Percentiles rank a stretch among this genome's conserved stretches.
These are phyloP conservation scores for Populus deltoides DNA, from an alignment of 345 rosid genomes.

Conservation along the genomic window DNA sequence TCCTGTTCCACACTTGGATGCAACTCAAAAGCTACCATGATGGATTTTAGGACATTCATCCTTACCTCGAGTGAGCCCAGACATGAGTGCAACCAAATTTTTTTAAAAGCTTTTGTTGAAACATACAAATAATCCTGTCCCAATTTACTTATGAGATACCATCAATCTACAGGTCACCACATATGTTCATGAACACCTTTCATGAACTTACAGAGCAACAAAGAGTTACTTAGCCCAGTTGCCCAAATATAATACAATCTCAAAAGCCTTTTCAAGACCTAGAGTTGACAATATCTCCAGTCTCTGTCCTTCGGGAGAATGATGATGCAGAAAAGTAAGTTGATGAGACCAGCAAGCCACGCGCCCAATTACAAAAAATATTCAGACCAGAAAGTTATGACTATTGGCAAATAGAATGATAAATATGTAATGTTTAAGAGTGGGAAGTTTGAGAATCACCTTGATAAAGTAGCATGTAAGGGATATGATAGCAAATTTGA, in stretches of 20 bases:
- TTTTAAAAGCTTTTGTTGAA: not conserved
- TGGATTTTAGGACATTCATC: not conserved
- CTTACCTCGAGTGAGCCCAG: not conserved
- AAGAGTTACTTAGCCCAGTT: not conserved
- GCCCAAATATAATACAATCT: not conserved
- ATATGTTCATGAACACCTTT: not conserved
- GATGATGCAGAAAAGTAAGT: not conserved
- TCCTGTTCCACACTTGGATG: not conserved
- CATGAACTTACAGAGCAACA: not conserved
- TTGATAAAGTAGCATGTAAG: constrained; percentile 54
- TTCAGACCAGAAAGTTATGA: not conserved
- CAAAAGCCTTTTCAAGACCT: not conserved
- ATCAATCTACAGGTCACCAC: not conserved
- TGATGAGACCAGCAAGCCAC: not conserved
- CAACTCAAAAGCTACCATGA: not conserved
- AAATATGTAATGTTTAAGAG: not conserved
- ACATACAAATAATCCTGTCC: not conserved
- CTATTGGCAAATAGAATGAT: not conserved
- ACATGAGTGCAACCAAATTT: too few relatives aligned
- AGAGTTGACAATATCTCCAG: not conserved
- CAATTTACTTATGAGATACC: not conserved
- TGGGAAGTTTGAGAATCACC: constrained; percentile 41
- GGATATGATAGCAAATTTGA: constrained; percentile 84
- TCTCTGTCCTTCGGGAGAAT: not conserved
- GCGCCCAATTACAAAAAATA: not conserved